These are phyloP conservation scores for Luffa aegyptiaca DNA, from an alignment of 306 rosid genomes.

Conservation along the genomic window DNA sequence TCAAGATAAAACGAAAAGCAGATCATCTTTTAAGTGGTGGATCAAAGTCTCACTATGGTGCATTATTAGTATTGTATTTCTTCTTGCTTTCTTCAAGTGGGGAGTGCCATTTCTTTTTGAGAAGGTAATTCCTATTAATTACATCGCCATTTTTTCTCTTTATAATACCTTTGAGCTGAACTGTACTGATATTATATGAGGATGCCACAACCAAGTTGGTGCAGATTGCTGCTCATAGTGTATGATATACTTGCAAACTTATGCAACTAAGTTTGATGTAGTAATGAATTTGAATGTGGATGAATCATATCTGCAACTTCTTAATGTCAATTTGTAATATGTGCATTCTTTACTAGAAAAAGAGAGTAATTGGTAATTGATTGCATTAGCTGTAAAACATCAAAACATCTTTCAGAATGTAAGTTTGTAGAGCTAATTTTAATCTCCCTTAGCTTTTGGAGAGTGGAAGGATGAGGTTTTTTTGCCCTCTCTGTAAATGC, in stretches of 20 bases:
- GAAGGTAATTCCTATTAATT: conserved; percentile 38
- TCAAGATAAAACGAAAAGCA: conserved; percentile 36
- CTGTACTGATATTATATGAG: background rate
- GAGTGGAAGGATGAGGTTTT: background rate
- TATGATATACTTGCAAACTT: background rate
- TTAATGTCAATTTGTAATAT: background rate
- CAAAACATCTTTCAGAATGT: background rate
- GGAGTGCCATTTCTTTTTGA: conserved; percentile 76
- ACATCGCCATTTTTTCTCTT: background rate
- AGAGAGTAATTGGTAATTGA: background rate
- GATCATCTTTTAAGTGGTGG: conserved; percentile 61
- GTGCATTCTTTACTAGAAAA: background rate
- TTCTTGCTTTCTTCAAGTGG: conserved; percentile 53
- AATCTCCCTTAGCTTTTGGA: background rate
- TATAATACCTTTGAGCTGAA: background rate
- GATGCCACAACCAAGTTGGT: too few species aligned
- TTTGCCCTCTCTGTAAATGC: too few species aligned
- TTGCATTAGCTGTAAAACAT: background rate
- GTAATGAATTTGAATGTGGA: background rate
- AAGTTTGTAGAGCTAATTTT: background rate
- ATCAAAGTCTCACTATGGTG: conserved; percentile 43
- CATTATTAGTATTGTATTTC: conserved; percentile 28
- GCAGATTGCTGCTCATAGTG: background rate
- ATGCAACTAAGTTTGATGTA: background rate
- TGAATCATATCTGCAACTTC: background rate